Evolutionary conservation across 768 basidiomycete genomes (phyloP), one percentile per base, ranked within the genome.

Genomic region (Xerocomellus chrysenteron): DNA sequence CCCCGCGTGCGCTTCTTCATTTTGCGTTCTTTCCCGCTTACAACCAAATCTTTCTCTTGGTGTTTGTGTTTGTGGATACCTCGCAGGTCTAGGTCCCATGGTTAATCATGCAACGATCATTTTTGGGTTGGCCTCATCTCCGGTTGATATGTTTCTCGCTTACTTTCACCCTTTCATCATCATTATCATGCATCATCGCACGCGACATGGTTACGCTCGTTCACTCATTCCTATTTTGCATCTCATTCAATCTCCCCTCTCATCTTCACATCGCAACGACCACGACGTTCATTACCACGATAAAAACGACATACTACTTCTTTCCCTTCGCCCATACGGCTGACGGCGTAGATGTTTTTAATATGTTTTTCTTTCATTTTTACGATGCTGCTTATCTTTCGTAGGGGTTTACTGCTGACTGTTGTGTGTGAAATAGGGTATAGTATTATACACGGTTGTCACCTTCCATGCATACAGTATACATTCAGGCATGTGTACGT

Each of bases 131-230:
- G 35, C n/a, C 41, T 44, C 49, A 45, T 54, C 39, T 54, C 46
- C 35, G 30, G 24, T 30, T 41, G 45, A 59, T 55, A 60, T 57
- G 50, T 54, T 50, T 54, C 52, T 54, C 36, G 24, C 36, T 50
- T 30, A 1, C 19, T 45, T 44, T 40, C 47, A 19, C 17, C 26
- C 12, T 8, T 26, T 48, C 54, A 47, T 52, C 48, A 56, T 45
- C 59, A 58, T 58, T 44, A 58, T 58, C 46, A 54, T 57, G 48
- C 66, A 66, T 65, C 58, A 33, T 47, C 40, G n/a, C 61, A 57
- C 52, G 16, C 55, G 36, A 43, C 63, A 28, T 44, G 36, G 44
- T 57, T 40, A 62, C 54, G 21, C 47, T 54, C 52, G 32, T 58
- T 49, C 46, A 57, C 41, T 53, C 66, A 50, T 54, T 50, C 41